Percentiles rank a stretch among this genome's conserved stretches.
Evolutionary conservation across 176 grass and related monocot species (phyloP).

Genomic region (Aegilops bicornis): DNA sequence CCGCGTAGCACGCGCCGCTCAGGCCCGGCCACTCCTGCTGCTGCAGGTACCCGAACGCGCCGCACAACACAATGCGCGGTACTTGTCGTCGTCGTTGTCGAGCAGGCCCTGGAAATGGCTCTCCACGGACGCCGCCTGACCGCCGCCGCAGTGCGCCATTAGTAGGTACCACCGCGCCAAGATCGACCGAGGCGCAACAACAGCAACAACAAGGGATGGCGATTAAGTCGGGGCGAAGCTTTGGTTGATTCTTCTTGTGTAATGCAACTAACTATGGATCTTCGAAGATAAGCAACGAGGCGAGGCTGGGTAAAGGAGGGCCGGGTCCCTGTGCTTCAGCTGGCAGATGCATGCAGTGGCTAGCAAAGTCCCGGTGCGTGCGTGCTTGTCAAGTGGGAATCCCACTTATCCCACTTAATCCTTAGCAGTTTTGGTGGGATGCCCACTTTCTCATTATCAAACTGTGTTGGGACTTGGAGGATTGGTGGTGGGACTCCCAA

Average conservation of each 20-base stretch:
- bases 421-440: too few relatives aligned
- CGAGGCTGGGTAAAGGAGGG: conserved; percentile 3
- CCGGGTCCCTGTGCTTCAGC: conserved; percentile 38
- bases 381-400: too few relatives aligned
- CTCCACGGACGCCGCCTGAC: conserved; percentile 20
- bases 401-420: too few relatives aligned
- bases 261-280: background rate
- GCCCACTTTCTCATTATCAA: too few relatives aligned
- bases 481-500: too few relatives aligned
- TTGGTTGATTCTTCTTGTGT: background rate
- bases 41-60: conserved; percentile 47
- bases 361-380: background rate
- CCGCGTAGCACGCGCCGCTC: conserved; percentile 22
- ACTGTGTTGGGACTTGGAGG: too few relatives aligned
- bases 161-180: background rate
- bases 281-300: background rate
- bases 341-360: conserved; percentile 17
- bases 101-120: conserved; percentile 49
- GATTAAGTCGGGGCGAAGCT: background rate
- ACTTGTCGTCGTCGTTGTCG: conserved; percentile 37
- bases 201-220: too few relatives aligned
- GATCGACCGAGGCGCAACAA: background rate
- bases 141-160: conserved; percentile 60
- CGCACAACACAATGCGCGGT: conserved; percentile 49
- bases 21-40: conserved; percentile 66